These are phyloP conservation scores for Aspergillus tanneri DNA, from an alignment of 2,329 filamentous ascomycete genomes.

Conservation along the genomic window DNA sequence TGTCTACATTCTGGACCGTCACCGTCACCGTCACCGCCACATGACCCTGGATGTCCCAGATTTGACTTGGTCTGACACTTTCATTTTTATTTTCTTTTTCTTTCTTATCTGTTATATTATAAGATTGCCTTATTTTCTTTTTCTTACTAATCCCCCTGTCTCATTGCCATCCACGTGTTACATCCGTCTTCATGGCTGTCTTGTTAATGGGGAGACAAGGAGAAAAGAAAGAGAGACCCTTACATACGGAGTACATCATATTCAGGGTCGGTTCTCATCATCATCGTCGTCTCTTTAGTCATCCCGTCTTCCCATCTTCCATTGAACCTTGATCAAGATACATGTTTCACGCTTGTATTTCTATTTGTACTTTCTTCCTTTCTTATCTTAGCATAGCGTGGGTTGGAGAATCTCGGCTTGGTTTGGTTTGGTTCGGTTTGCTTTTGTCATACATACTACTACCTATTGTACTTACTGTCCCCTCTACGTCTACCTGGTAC, in stretches of 20 bases:
- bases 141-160: conserved; percentile 3
- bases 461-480: too few species aligned
- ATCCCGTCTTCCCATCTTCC: conserved; percentile 4
- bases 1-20: conserved; percentile 5
- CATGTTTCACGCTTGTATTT: conserved; percentile 2
- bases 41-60: conserved; percentile 6
- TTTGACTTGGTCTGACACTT: not conserved
- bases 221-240: conserved; percentile 3
- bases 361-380: conserved; percentile 8
- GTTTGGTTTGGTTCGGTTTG: too few species aligned
- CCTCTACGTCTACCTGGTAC: too few species aligned
- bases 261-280: too few species aligned
- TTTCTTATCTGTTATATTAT: conserved; percentile 1
- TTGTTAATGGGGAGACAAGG: too few species aligned
- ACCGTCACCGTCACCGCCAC: conserved; percentile 11
- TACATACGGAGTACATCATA: too few species aligned
- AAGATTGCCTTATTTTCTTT: conserved; percentile 4
- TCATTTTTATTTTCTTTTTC: conserved; percentile 2
- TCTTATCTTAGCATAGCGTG: conserved; percentile 34
- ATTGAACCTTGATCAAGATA: conserved; percentile 12
- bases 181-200: conserved; percentile 11
- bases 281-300: too few species aligned
- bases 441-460: too few species aligned
- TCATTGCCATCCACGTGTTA: conserved; percentile 18
- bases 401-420: conserved; percentile 14